Conservation (phyloP, 257 asterid genomes). For the Gardenia jasminoides region DNA sequence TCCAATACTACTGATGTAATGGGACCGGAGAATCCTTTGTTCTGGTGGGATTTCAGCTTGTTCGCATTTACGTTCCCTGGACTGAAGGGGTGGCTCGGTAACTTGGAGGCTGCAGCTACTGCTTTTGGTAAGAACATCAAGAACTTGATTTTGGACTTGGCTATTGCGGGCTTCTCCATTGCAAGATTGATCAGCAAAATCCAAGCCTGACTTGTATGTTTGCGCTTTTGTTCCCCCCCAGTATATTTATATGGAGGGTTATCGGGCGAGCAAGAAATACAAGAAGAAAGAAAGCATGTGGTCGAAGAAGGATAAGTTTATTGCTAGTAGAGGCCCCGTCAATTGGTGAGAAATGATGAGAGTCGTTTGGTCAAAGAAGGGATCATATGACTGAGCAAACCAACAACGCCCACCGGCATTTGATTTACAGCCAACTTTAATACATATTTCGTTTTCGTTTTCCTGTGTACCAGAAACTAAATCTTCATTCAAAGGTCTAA, state of each 20-base stretch:
- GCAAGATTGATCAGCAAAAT: neutral
- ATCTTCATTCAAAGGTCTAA: slow-evolving; percentile 34
- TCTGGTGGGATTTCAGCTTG: slow-evolving; percentile 20
- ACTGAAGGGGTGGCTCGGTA: slow-evolving; percentile 39
- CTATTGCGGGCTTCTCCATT: slow-evolving; percentile 30
- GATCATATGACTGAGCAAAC: neutral
- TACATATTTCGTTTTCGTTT: slow-evolving; percentile 15
- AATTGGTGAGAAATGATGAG: neutral
- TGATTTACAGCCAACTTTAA: slow-evolving; percentile 14
- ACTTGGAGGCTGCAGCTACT: slow-evolving; percentile 28
- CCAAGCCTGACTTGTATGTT: neutral
- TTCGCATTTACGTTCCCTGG: slow-evolving; percentile 27
- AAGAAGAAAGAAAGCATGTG: neutral
- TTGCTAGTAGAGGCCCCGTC: slow-evolving; percentile 6
- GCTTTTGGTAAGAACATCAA: slow-evolving; percentile 37
- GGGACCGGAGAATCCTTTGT: slow-evolving; percentile 44
- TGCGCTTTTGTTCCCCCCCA: neutral
- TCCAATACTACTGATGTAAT: slow-evolving; percentile 22
- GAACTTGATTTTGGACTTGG: slow-evolving; percentile 27
- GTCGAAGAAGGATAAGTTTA: neutral
- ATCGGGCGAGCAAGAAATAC: neutral
- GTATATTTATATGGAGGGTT: neutral
- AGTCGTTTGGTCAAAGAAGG: slow-evolving; percentile 18
- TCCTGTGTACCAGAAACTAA: slow-evolving; percentile 7
- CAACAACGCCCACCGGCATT: neutral